Evolutionary conservation across 2,329 filamentous ascomycete genomes (phyloP), one percentile per base, ranked within the genome.

Genomic region (Paraphoma sp.): DNA sequence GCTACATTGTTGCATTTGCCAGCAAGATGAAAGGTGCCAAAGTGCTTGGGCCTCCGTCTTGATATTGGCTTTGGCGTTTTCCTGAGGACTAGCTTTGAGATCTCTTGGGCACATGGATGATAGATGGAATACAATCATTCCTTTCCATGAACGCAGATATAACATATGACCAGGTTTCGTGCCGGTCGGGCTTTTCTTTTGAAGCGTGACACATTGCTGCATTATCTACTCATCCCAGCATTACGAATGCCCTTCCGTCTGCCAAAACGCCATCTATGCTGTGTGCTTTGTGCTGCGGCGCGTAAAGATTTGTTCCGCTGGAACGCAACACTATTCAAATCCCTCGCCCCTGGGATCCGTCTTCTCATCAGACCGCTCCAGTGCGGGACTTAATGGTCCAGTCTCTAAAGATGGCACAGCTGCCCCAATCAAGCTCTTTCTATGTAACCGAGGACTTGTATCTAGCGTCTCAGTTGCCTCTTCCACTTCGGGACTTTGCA

Each of bases 391-490:
- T 57, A 74, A 42, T 7, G 69, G 65, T 41, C 64, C 72, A 3
- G 63, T 57, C 48, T 73, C 73, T 8, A 68, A 56, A 10, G 59
- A 57, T 45, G 68, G 70, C 17, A 65, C 62, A n/a, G 56, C 61
- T 6, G 58, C 65, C 3, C 72, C 75, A 54, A 80, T 79, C 9
- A 82, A 51, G 48, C 76, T 80, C 70, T 79, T 80, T 40, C 80
- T 65, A 56, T 82, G 79, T 11, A 65, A 62, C 6, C 75, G 53
- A 0, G 74, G 74, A 48, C 70, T 72, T 38, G 48, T 62, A 52
- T 77, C 74, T 49, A 78, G 60, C 40, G 68, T 71, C 64, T 78
- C 75, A 0, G 71, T 72, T 31, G 74, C 69, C 54, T 76, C 76
- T 46, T 79, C 76, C 5, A 73, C 73, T 18, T 71, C 62, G 1